These are phyloP conservation scores for Dryadomyces quercivorus DNA, from an alignment of 2,329 filamentous ascomycete species.

Conservation along the genomic window DNA sequence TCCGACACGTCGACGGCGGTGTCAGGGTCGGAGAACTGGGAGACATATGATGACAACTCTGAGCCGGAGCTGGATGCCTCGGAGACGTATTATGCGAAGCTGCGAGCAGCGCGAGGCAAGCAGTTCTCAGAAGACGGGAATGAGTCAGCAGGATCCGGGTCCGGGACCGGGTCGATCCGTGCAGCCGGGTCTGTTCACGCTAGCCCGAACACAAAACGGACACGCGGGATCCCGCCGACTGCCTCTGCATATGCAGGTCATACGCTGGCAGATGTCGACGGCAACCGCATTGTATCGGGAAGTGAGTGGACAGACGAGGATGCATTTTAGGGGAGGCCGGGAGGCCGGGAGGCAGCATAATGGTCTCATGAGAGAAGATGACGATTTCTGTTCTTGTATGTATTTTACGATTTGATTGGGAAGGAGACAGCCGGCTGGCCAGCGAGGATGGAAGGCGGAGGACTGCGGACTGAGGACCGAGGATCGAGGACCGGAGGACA, in stretches of 20 bases:
- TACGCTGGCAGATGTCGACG: conserved; percentile 41
- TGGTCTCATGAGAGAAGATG: background rate
- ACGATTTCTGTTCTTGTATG: background rate
- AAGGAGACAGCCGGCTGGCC: background rate
- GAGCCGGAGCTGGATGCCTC: conserved; percentile 64
- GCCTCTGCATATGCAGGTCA: conserved; percentile 31
- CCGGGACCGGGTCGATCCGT: background rate
- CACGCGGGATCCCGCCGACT: conserved; percentile 35
- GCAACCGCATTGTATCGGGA: conserved; percentile 49
- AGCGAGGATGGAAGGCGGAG: too few relatives aligned
- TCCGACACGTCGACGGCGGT: conserved; percentile 65
- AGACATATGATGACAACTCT: conserved; percentile 82
- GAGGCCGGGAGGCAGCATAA: background rate
- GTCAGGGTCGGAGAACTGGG: conserved; percentile 92
- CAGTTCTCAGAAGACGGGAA: conserved; percentile 39
- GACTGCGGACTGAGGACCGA: too few relatives aligned
- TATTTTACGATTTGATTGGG: background rate
- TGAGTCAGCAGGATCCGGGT: conserved; percentile 15
- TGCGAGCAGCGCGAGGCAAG: conserved; percentile 57
- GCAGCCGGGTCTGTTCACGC: background rate
- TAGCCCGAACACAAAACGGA: conserved; percentile 34
- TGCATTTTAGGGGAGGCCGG: conserved; percentile 31
- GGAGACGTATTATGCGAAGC: conserved; percentile 69
- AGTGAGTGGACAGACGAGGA: conserved; percentile 59
- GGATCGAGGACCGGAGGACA: background rate